phyloP scores from a whole-genome alignment of 495 filamentous ascomycete genomes.

The Neurospora tetrasperma region DNA sequence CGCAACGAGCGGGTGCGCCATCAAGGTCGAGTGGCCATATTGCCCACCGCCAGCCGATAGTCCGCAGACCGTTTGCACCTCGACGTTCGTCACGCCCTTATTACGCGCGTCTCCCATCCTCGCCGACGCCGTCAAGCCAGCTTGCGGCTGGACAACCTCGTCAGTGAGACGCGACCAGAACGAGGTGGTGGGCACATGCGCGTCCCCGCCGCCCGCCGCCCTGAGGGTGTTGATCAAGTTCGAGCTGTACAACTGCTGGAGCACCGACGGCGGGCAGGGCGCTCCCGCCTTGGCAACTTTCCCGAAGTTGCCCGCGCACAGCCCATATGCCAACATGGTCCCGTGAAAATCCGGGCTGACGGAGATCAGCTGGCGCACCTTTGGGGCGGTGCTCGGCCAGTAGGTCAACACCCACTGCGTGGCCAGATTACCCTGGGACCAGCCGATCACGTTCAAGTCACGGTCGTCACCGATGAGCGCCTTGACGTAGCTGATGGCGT shows the following conservation, averaged over 20 bases:
- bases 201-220: constrained; percentile 31
- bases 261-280: constrained; percentile 24
- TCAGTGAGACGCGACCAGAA: constrained; percentile 32
- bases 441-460: constrained; percentile 33
- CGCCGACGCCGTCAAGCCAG: constrained; percentile 33
- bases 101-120: constrained; percentile 23
- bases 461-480: constrained; percentile 16
- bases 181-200: constrained; percentile 42
- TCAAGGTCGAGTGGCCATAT: constrained; percentile 35
- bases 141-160: constrained; percentile 37
- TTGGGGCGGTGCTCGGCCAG: constrained; percentile 35
- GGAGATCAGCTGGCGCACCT: constrained; percentile 32
- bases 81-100: constrained; percentile 37
- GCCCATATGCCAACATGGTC: constrained; percentile 20
- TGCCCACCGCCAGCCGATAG: constrained; percentile 26
- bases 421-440: constrained; percentile 40
- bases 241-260: constrained; percentile 35
- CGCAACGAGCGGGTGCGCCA: constrained; percentile 36
- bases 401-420: constrained; percentile 45
- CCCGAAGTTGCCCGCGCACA: constrained; percentile 7
- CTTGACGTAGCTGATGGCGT: constrained; percentile 38
- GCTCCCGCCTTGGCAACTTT: constrained; percentile 5
- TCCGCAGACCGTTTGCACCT: constrained; percentile 31
- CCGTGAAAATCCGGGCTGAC: constrained; percentile 40
- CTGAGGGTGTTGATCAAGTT: constrained; percentile 31